phyloP scores from a whole-genome alignment of 208 protist genomes.

The Leishmania turanica region DNA sequence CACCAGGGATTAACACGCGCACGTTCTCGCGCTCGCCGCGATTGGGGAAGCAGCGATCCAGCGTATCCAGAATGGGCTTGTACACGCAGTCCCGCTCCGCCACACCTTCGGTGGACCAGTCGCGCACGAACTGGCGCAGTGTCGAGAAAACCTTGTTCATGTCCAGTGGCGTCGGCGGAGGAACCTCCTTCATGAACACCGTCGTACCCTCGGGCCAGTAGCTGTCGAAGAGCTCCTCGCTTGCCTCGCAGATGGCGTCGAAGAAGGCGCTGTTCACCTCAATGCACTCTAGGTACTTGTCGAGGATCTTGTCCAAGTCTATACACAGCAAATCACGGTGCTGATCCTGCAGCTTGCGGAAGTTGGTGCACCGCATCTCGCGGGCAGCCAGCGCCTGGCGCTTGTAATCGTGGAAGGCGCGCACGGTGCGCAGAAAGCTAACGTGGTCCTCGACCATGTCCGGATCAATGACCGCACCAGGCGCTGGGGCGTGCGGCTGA shows the following conservation, averaged over 20 bases:
- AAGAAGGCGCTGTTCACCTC: constrained; percentile 84
- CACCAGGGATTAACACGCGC: constrained; percentile 88
- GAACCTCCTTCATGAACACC: constrained; percentile 64
- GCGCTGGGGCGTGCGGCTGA: constrained; percentile 32
- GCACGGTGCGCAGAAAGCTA: constrained; percentile 87
- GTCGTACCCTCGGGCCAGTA: constrained; percentile 91
- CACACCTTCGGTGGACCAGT: constrained; percentile 94
- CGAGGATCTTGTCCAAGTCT: constrained; percentile 78
- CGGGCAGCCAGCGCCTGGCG: constrained; percentile 65
- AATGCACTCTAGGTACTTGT: constrained; percentile 78
- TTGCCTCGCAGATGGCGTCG: constrained; percentile 82
- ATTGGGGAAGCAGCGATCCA: constrained; percentile 81
- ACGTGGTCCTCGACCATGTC: constrained; percentile 89
- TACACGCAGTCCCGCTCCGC: constrained; percentile 93
- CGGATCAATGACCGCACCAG: constrained; percentile 35
- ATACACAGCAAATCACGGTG: constrained; percentile 76
- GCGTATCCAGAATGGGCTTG: constrained; percentile 82
- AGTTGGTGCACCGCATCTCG: constrained; percentile 80
- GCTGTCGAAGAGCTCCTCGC: constrained; percentile 82
- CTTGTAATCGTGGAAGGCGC: constrained; percentile 80
- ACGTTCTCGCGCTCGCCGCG: constrained; percentile 42
- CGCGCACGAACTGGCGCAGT: constrained; percentile 95
- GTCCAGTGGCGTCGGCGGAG: constrained; percentile 84
- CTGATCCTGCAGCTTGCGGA: constrained; percentile 78
- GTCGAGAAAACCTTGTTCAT: constrained; percentile 96